These are phyloP conservation scores for Aciculosporium take DNA, from an alignment of 2,329 filamentous ascomycete species.

Conservation along the genomic window DNA sequence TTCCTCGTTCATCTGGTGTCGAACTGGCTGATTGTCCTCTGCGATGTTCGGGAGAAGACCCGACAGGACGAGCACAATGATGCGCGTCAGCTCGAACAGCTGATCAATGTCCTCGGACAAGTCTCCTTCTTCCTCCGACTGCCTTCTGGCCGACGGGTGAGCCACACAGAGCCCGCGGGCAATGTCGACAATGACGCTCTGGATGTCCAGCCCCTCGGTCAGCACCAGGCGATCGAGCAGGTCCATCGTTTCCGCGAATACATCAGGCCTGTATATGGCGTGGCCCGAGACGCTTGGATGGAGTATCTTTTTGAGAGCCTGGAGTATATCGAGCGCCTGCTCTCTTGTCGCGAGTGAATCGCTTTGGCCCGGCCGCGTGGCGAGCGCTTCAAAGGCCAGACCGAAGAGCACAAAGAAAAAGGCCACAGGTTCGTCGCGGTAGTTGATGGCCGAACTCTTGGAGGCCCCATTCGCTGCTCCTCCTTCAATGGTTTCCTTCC, in stretches of 20 bases:
- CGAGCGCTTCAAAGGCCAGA: conserved; percentile 88
- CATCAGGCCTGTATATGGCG: conserved; percentile 87
- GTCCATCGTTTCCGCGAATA: conserved; percentile 96
- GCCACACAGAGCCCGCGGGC: conserved; percentile 78
- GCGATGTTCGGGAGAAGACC: conserved; percentile 74
- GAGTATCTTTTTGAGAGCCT: conserved; percentile 86
- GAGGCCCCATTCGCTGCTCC: conserved; percentile 33
- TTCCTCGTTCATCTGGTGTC: conserved; percentile 75
- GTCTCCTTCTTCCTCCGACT: conserved; percentile 49
- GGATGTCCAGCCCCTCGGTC: conserved; percentile 78
- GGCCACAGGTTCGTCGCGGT: conserved; percentile 90
- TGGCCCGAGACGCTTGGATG: conserved; percentile 90
- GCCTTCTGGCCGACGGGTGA: conserved; percentile 67
- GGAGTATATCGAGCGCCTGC: conserved; percentile 76
- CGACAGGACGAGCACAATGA: conserved; percentile 85
- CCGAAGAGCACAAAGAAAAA: conserved; percentile 99
- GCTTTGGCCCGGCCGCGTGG: conserved; percentile 49
- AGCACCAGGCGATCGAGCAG: conserved; percentile 82
- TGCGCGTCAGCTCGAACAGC: conserved; percentile 88
- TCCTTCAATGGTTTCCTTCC: conserved; percentile 50
- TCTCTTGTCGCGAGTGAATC: conserved; percentile 51
- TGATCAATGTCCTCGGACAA: conserved; percentile 96
- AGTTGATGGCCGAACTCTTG: conserved; percentile 77
- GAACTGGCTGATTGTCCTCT: conserved; percentile 48
- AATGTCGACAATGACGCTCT: conserved; percentile 87